phyloP scores from a whole-genome alignment of 139 green algal genomes.

The Haematococcus lacustris region DNA sequence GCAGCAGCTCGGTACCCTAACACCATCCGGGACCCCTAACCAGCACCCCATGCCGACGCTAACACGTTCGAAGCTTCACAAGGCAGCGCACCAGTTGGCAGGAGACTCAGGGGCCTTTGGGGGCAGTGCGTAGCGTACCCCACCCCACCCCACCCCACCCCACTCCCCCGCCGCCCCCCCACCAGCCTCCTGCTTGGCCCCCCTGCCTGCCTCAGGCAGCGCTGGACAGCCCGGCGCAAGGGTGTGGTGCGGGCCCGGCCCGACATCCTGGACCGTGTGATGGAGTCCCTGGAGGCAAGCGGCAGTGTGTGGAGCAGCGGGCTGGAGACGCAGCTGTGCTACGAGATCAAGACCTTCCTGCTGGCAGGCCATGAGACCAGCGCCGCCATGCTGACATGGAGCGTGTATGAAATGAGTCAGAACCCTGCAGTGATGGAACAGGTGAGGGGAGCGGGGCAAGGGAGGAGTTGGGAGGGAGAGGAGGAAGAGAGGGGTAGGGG shows the following conservation, averaged over 20 bases:
- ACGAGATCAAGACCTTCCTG: slow-evolving; percentile 95
- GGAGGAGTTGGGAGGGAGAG: neutral
- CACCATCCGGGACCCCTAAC: neutral
- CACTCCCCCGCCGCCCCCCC: no score
- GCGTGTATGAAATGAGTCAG: slow-evolving; percentile 67
- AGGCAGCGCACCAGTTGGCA: neutral
- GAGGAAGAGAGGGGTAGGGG: no score
- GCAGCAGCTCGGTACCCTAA: no score
- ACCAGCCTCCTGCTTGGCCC: neutral
- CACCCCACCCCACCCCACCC: no score
- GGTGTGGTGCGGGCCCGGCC: slow-evolving; percentile 5
- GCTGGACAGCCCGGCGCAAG: slow-evolving; percentile 31
- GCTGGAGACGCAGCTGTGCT: slow-evolving; percentile 84
- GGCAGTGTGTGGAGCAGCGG: slow-evolving; percentile 51
- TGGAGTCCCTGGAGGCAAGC: slow-evolving; percentile 49
- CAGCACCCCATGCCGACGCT: neutral
- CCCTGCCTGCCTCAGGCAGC: slow-evolving; percentile 15
- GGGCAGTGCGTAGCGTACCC: neutral
- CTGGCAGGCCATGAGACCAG: slow-evolving; percentile 92
- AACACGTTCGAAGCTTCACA: neutral
- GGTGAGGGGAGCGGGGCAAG: slow-evolving; percentile 10
- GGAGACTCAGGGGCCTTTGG: neutral
- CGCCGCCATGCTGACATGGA: slow-evolving; percentile 89
- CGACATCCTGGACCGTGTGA: slow-evolving; percentile 79
- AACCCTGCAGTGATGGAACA: slow-evolving; percentile 19